These are phyloP conservation scores for Ailanthus altissimus DNA, from an alignment of 345 rosid genomes.

Conservation along the genomic window DNA sequence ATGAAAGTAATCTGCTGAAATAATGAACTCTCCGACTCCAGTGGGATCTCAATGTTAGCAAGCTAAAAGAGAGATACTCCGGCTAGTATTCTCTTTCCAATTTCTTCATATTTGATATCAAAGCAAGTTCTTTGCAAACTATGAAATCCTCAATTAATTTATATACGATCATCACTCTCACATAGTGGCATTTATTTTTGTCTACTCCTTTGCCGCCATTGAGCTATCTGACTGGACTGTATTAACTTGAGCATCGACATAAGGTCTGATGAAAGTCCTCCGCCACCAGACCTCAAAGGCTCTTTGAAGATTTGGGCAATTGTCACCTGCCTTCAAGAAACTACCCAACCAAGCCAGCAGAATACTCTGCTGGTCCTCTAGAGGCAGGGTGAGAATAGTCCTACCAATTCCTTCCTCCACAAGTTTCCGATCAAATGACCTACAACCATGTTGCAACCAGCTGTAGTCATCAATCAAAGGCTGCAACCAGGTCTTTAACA, in stretches of 20 bases:
- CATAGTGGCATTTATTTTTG: constrained; percentile 2
- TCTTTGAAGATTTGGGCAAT: constrained; percentile 94
- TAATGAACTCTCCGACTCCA: neutral
- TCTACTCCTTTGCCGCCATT: constrained; percentile 27
- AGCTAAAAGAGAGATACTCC: constrained; percentile 1
- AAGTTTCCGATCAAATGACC: constrained; percentile 81
- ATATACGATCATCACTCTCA: constrained; percentile 6
- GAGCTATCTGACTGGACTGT: constrained; percentile 36
- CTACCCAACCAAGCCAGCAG: constrained; percentile 81
- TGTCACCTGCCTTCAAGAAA: constrained; percentile 80
- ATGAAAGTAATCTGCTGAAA: neutral
- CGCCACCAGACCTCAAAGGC: constrained; percentile 99
- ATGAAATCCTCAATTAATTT: constrained; percentile 10
- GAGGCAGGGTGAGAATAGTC: constrained; percentile 85
- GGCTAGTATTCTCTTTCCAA: neutral
- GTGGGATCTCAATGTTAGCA: constrained; percentile 18
- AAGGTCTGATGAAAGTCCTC: constrained; percentile 83
- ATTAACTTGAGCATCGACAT: constrained; percentile 45
- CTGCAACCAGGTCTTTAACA: constrained; percentile 86
- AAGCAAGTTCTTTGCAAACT: neutral
- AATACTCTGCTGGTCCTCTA: constrained; percentile 91
- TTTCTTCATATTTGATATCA: neutral
- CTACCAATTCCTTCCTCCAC: constrained; percentile 97
- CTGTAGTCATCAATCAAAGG: constrained; percentile 89
- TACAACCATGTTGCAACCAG: constrained; percentile 91